These are phyloP conservation scores for Fusarium coicis DNA, from an alignment of 2,329 filamentous ascomycete genomes.

Conservation along the genomic window DNA sequence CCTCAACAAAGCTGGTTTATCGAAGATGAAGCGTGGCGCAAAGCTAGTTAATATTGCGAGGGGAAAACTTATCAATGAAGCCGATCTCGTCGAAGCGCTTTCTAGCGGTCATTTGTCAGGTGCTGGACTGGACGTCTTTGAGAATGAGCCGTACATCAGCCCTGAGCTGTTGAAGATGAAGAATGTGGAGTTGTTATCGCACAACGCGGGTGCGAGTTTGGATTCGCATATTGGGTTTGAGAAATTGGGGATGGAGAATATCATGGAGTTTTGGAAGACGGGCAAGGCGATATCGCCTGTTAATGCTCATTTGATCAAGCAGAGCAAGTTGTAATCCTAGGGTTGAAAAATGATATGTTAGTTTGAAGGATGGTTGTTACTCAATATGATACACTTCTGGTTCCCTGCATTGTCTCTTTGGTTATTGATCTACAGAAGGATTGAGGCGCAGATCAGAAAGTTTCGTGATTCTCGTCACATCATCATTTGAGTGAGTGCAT, in stretches of 20 bases:
- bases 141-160: slow-evolving; percentile 69
- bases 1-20: slow-evolving; percentile 64
- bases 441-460: background rate
- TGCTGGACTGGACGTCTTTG: slow-evolving; percentile 76
- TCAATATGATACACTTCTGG: background rate
- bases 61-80: slow-evolving; percentile 78
- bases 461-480: background rate
- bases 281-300: slow-evolving; percentile 43
- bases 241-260: slow-evolving; percentile 42
- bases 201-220: slow-evolving; percentile 42
- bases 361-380: background rate
- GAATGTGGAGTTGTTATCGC: slow-evolving; percentile 42
- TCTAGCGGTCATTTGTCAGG: slow-evolving; percentile 70
- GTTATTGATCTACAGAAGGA: background rate
- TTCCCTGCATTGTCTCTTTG: no score
- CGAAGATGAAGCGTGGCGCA: slow-evolving; percentile 76
- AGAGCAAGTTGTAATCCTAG: slow-evolving; percentile 25
- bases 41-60: slow-evolving; percentile 78
- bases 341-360: background rate
- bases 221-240: slow-evolving; percentile 44
- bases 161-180: slow-evolving; percentile 42
- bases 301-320: slow-evolving; percentile 42
- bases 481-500: background rate
- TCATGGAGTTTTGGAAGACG: slow-evolving; percentile 32
- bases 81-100: slow-evolving; percentile 73